Conservation (phyloP, 768 basidiomycete species). For the Rhodosporidiobolus odoratus region DNA sequence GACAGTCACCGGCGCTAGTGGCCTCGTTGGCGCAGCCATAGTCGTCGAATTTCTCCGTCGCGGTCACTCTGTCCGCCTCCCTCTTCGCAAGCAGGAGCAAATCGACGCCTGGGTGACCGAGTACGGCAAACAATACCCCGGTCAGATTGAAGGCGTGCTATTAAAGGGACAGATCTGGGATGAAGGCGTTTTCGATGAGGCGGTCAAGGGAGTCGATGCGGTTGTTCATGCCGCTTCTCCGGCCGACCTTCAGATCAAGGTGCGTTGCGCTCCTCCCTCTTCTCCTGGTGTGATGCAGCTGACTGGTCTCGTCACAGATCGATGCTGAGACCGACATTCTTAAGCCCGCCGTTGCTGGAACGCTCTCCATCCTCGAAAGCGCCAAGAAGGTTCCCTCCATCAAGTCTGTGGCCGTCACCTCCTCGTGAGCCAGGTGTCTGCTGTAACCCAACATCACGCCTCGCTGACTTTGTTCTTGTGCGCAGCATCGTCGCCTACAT, state of each 20-base stretch:
- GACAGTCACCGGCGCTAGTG: background rate
- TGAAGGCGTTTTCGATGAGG: background rate
- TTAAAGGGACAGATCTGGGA: background rate
- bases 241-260: background rate
- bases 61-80: background rate
- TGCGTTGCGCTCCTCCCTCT: background rate
- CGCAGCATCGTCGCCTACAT: background rate
- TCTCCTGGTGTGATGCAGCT: background rate
- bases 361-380: slow-evolving; percentile 1
- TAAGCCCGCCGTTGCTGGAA: background rate
- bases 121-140: background rate
- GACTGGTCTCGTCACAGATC: background rate
- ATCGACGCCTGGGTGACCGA: background rate
- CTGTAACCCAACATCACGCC: background rate
- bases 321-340: background rate
- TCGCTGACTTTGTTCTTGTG: background rate
- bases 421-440: background rate
- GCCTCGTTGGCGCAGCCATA: background rate
- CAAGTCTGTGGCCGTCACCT: background rate
- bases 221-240: background rate
- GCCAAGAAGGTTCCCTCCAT: background rate
- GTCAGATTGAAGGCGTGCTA: background rate
- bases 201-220: background rate
- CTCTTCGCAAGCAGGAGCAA: background rate
- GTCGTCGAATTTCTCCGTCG: background rate